phyloP scores from a whole-genome alignment of 2,329 filamentous ascomycete genomes.

The Coniochaeta sp. region DNA sequence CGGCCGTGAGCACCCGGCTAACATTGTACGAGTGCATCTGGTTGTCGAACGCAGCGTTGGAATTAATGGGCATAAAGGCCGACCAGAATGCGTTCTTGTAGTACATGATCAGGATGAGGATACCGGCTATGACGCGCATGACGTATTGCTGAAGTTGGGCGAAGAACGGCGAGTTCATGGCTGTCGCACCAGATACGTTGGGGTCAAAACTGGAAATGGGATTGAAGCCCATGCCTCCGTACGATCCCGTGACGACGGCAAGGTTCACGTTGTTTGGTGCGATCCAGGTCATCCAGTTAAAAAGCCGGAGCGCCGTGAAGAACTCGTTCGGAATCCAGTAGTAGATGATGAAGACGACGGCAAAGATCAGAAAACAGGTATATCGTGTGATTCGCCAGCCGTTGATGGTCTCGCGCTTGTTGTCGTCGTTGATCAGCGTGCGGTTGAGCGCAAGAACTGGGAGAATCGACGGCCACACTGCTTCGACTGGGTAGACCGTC shows the following conservation, averaged over 20 bases:
- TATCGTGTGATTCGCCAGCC: constrained; percentile 38
- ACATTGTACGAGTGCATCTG: constrained; percentile 28
- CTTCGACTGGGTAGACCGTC: constrained; percentile 29
- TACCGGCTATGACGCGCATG: constrained; percentile 25
- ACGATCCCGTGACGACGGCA: constrained; percentile 34
- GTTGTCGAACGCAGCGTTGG: constrained; percentile 36
- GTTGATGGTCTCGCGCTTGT: constrained; percentile 25
- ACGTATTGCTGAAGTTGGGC: constrained; percentile 27
- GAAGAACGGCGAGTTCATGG: constrained; percentile 34
- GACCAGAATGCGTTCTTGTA: constrained; percentile 36
- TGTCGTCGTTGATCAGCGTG: constrained; percentile 24
- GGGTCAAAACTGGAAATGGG: constrained; percentile 44
- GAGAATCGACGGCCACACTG: constrained; percentile 35
- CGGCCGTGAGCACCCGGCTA: constrained; percentile 22
- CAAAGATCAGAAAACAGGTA: constrained; percentile 32
- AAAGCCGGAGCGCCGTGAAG: constrained; percentile 33
- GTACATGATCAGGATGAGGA: constrained; percentile 33
- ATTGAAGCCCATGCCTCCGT: constrained; percentile 37
- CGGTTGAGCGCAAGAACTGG: constrained; percentile 28
- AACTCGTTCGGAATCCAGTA: constrained; percentile 42
- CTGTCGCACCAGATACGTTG: constrained; percentile 25
- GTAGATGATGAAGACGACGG: constrained; percentile 33
- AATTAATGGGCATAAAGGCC: constrained; percentile 41
- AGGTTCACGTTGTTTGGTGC: constrained; percentile 34
- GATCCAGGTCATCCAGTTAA: constrained; percentile 47